These are phyloP conservation scores for Phialophora macrospora DNA, from an alignment of 2,329 filamentous ascomycete genomes.

Conservation along the genomic window DNA sequence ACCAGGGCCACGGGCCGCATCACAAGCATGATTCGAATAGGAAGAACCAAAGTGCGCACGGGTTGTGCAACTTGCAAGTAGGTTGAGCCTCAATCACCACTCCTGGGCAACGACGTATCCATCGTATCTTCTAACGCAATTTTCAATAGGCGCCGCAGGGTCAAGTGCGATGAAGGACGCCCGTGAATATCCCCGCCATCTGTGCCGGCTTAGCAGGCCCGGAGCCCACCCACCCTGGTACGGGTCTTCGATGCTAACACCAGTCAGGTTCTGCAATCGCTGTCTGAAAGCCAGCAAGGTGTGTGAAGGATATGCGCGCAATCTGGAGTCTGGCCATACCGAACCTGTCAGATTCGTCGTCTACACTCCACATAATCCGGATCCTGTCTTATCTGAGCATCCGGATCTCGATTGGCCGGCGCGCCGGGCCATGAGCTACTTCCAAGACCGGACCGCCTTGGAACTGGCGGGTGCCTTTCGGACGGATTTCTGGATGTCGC, in stretches of 20 bases:
- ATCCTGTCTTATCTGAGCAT: slow-evolving; percentile 9
- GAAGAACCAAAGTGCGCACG: slow-evolving; percentile 33
- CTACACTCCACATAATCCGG: slow-evolving; percentile 21
- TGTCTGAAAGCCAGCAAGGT: slow-evolving; percentile 41
- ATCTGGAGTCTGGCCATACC: slow-evolving; percentile 5
- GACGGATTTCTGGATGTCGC: slow-evolving; percentile 40
- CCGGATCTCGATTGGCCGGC: slow-evolving; percentile 36
- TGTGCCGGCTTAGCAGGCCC: too few relatives aligned
- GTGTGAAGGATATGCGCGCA: slow-evolving; percentile 41
- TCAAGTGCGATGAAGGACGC: slow-evolving; percentile 43
- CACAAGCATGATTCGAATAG: slow-evolving; percentile 31
- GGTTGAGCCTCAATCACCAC: slow-evolving; percentile 1
- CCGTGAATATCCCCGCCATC: slow-evolving; percentile 21
- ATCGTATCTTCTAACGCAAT: not conserved
- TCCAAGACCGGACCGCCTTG: slow-evolving; percentile 40
- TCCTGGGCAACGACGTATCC: not conserved
- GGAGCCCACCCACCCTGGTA: too few relatives aligned
- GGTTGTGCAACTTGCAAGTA: slow-evolving; percentile 37
- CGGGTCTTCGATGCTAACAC: too few relatives aligned
- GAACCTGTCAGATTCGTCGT: slow-evolving; percentile 28
- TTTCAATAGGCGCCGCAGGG: slow-evolving; percentile 23
- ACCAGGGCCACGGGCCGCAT: not conserved
- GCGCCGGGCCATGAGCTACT: slow-evolving; percentile 41
- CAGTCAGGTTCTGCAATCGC: slow-evolving; percentile 30
- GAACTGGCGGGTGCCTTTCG: slow-evolving; percentile 40